Percentiles rank a stretch among this genome's conserved stretches.
phyloP scores from a whole-genome alignment of 192 early-diverging fungal genomes.

The Gigaspora rosea region DNA sequence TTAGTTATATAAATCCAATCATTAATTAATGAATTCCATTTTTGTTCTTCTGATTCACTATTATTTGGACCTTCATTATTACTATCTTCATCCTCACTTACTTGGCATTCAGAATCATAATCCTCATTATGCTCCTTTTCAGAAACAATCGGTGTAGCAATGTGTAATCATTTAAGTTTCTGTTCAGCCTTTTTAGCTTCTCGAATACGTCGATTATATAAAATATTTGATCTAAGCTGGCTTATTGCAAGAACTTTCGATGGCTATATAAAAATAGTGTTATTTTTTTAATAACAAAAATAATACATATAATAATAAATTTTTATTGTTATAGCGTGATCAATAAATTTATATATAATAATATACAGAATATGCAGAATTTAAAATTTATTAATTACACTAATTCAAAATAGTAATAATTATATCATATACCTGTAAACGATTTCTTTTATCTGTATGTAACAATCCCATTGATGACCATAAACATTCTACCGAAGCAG shows the following conservation, averaged over 20 bases:
- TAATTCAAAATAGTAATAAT: neutral
- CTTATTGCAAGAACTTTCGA: conserved; percentile 12
- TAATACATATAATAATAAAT: no score
- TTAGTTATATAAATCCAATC: neutral
- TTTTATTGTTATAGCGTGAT: no score
- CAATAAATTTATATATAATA: neutral
- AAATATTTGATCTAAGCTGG: conserved; percentile 1
- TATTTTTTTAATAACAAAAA: no score
- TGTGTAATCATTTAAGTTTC: neutral
- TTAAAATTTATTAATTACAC: neutral
- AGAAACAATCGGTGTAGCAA: neutral
- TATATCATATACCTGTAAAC: neutral
- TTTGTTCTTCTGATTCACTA: no score
- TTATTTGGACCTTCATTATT: neutral
- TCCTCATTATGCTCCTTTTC: conserved; percentile 1
- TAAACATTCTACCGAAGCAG: no score
- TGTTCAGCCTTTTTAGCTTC: neutral
- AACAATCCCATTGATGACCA: conserved; percentile 4
- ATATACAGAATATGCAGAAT: neutral
- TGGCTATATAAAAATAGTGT: no score
- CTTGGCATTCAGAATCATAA: neutral
- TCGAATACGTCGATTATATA: neutral
- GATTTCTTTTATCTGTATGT: neutral
- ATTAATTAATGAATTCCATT: neutral
- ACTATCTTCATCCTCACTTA: neutral